Percentiles rank a stretch among this genome's conserved stretches.
Evolutionary conservation across 371 early-diverging fungal genomes (phyloP).

Genomic region (Syncephalastrum contaminatum): DNA sequence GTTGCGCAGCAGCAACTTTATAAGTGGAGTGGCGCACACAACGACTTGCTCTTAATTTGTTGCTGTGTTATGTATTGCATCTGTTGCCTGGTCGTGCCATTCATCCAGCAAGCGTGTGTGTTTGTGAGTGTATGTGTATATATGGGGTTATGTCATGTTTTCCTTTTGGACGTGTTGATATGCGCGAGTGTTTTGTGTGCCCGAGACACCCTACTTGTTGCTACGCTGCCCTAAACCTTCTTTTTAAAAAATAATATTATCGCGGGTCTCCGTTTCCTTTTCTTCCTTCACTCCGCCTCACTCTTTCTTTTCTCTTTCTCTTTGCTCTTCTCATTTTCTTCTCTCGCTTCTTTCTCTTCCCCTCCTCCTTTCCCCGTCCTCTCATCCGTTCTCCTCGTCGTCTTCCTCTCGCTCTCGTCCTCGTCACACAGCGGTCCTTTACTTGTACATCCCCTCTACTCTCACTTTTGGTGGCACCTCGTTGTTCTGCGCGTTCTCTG

Average conservation of each 20-base stretch:
- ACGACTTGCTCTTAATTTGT: no score
- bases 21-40: no score
- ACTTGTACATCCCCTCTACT: neutral
- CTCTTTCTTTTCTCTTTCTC: conserved; percentile 12
- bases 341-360: conserved; percentile 1
- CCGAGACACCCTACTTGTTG: conserved; percentile 4
- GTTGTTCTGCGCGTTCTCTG: neutral
- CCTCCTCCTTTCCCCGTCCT: conserved; percentile 5
- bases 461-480: neutral
- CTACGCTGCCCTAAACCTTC: conserved; percentile 16
- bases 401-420: conserved; percentile 5
- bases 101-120: no score
- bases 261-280: conserved; percentile 4
- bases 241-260: conserved; percentile 7
- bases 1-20: no score
- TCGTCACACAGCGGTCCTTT: conserved; percentile 3
- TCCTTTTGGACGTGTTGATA: no score
- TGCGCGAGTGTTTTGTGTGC: no score
- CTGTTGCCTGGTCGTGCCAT: no score
- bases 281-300: conserved; percentile 8
- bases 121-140: no score
- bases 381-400: conserved; percentile 4
- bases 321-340: conserved; percentile 8
- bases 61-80: no score
- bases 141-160: no score